Conservation (phyloP, 2,329 filamentous ascomycete species). For the Diaporthe sp. region DNA sequence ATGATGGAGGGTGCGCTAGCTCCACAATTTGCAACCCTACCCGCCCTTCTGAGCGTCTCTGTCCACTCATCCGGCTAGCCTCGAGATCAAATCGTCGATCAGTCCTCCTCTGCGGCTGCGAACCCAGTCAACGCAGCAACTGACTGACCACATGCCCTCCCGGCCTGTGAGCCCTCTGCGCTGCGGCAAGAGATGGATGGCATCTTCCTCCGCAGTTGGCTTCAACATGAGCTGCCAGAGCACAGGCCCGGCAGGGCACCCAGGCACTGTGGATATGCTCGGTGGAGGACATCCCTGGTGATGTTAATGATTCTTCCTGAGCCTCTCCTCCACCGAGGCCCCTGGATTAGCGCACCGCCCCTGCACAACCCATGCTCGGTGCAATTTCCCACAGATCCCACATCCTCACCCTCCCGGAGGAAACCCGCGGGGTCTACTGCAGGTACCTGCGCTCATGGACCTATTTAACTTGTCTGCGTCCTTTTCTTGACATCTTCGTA, state of each 20-base stretch:
- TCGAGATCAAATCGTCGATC: slow-evolving; percentile 23
- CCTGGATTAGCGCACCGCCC: slow-evolving; percentile 46
- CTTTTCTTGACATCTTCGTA: slow-evolving; percentile 39
- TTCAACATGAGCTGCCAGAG: not conserved
- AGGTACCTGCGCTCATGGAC: slow-evolving; percentile 18
- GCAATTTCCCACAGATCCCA: slow-evolving; percentile 40
- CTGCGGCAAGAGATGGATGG: slow-evolving; percentile 6
- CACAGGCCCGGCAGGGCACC: not conserved
- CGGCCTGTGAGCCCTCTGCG: not conserved
- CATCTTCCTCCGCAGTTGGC: not conserved
- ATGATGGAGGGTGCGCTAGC: slow-evolving; percentile 19
- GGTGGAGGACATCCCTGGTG: slow-evolving; percentile 32
- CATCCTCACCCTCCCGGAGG: slow-evolving; percentile 15
- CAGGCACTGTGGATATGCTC: slow-evolving; percentile 28
- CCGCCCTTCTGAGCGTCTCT: slow-evolving; percentile 12
- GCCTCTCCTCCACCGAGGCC: slow-evolving; percentile 45
- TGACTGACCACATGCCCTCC: not conserved
- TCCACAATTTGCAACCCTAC: slow-evolving; percentile 32
- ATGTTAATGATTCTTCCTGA: slow-evolving; percentile 38
- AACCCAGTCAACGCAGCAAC: not conserved
- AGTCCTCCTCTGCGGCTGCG: slow-evolving; percentile 1
- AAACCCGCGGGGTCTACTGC: slow-evolving; percentile 25
- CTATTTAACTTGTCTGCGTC: slow-evolving; percentile 51
- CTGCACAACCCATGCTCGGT: slow-evolving; percentile 42
- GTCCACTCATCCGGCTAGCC: slow-evolving; percentile 26